These are phyloP conservation scores for Taiozyma sp. DNA, from an alignment of 1,139 yeast genomes.

Conservation along the genomic window DNA sequence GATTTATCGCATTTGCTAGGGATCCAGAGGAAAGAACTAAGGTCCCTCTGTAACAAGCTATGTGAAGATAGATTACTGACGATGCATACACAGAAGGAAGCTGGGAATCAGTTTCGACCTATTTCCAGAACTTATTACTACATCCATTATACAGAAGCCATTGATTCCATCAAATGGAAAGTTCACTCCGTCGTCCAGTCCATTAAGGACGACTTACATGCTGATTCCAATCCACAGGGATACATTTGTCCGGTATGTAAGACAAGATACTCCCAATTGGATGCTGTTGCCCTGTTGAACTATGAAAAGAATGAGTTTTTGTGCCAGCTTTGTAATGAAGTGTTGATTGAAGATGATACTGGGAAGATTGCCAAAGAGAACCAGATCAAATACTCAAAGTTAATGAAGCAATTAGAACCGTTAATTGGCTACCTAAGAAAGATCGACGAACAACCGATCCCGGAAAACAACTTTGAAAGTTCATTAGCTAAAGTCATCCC, in stretches of 20 bases:
- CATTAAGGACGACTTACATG: constrained; percentile 75
- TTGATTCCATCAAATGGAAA: constrained; percentile 95
- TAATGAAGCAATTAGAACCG: constrained; percentile 90
- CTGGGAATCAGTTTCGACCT: constrained; percentile 65
- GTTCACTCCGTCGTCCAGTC: constrained; percentile 79
- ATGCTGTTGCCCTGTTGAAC: constrained; percentile 76
- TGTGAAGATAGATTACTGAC: constrained; percentile 76
- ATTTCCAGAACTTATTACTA: constrained; percentile 75
- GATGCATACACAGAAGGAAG: constrained; percentile 76
- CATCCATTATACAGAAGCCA: constrained; percentile 87
- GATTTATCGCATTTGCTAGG: constrained; percentile 78
- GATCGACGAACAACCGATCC: constrained; percentile 79
- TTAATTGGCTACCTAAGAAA: constrained; percentile 75
- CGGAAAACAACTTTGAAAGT: constrained; percentile 83
- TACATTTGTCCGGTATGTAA: constrained; percentile 86
- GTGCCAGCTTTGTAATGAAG: constrained; percentile 78
- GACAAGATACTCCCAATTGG: constrained; percentile 75
- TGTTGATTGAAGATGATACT: constrained; percentile 80
- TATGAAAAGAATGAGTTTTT: constrained; percentile 76
- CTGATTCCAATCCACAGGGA: constrained; percentile 89
- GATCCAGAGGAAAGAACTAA: constrained; percentile 79
- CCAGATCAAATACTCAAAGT: constrained; percentile 74
- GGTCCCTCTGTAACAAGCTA: constrained; percentile 74
- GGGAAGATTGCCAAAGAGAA: constrained; percentile 76
- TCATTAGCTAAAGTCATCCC: constrained; percentile 79